Percentiles rank a stretch among this genome's conserved stretches.
phyloP scores from a whole-genome alignment of 805 yeast species.

The Pichia sporocuriosa region DNA sequence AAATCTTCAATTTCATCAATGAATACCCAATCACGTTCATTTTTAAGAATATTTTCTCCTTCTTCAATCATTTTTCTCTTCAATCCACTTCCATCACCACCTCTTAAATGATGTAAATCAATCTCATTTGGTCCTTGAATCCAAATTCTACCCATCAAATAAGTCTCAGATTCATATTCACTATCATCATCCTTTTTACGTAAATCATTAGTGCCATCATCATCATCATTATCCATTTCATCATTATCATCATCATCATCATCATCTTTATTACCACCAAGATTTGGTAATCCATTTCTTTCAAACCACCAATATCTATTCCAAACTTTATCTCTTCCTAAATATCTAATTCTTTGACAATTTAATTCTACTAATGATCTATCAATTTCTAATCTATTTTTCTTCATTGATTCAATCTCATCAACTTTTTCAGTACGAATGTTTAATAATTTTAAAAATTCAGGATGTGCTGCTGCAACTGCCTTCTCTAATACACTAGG shows the following conservation, averaged over 20 bases:
- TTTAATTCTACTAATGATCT: conserved; percentile 61
- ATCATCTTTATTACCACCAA: conserved; percentile 19
- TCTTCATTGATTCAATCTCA: conserved; percentile 40
- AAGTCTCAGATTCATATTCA: conserved; percentile 47
- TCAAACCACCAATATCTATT: conserved; percentile 97
- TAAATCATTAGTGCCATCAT: conserved; percentile 32
- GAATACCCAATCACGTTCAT: conserved; percentile 60
- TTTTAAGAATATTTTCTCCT: conserved; percentile 45
- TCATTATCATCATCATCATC: conserved; percentile 28
- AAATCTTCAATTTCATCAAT: conserved; percentile 58
- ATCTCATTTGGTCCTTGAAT: conserved; percentile 76
- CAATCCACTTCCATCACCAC: conserved; percentile 32
- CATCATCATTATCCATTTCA: conserved; percentile 34
- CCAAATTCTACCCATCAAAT: conserved; percentile 81
- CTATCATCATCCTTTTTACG: conserved; percentile 33
- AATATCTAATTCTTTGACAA: conserved; percentile 62
- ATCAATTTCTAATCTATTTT: conserved; percentile 49
- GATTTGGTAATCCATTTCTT: conserved; percentile 64
- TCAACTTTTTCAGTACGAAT: conserved; percentile 36
- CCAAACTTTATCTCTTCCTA: conserved; percentile 79
- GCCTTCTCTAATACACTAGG: conserved; percentile 32
- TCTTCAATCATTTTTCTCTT: conserved; percentile 63
- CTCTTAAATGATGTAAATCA: conserved; percentile 37
- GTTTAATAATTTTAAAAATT: conserved; percentile 38
- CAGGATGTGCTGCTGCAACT: conserved; percentile 35